Conservation (phyloP, 148 eudicot species). For the Suaeda aralocaspica region DNA sequence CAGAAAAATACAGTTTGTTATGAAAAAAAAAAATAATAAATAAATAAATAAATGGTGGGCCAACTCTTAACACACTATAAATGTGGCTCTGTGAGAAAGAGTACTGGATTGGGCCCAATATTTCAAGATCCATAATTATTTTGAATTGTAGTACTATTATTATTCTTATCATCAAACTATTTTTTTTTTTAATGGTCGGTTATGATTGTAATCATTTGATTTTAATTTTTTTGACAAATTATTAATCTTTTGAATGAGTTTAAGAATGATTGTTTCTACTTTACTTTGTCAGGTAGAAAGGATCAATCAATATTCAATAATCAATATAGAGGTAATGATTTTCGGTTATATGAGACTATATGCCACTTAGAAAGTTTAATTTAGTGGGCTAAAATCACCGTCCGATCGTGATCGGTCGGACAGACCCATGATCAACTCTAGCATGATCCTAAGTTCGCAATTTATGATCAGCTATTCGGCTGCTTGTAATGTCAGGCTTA, state of each 20-base stretch:
- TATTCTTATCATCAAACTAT: conserved; percentile 8
- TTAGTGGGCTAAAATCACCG: no score
- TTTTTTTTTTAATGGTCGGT: not conserved
- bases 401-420: no score
- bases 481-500: no score
- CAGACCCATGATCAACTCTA: no score
- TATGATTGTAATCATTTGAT: not conserved
- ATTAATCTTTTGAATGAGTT: conserved; percentile 22
- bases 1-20: conserved; percentile 3
- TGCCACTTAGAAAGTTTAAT: no score
- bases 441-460: no score
- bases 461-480: no score
- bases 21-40: no score
- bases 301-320: conserved; percentile 4
- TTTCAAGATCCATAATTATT: not conserved
- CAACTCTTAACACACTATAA: conserved; percentile 12
- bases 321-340: no score
- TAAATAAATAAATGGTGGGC: conserved; percentile 23
- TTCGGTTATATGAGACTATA: no score
- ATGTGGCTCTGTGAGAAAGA: conserved; percentile 11
- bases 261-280: conserved; percentile 17
- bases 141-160: not conserved
- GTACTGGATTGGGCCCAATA: conserved; percentile 25
- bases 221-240: not conserved
- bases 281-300: conserved; percentile 17